Evolutionary conservation across 331 rosid genomes (phyloP).

Genomic region (Malus hybrid): DNA sequence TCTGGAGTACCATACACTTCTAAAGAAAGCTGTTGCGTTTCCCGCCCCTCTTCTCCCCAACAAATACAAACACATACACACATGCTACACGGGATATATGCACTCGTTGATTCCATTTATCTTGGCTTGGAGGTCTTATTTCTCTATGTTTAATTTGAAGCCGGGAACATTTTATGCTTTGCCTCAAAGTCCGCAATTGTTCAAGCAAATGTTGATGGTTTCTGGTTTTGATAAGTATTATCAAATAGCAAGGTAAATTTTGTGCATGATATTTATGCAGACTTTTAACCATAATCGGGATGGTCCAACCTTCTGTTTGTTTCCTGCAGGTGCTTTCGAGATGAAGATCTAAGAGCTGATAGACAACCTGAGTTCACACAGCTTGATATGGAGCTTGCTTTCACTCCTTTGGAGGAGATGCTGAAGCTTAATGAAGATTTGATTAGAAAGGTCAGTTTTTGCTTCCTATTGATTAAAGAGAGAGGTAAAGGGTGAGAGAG

Average conservation of each 20-base stretch:
- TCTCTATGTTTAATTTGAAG: conserved; percentile 57
- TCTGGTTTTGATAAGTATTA: conserved; percentile 93
- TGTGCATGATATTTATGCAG: neutral
- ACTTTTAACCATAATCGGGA: neutral
- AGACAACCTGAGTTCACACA: conserved; percentile 98
- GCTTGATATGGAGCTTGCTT: conserved; percentile 96
- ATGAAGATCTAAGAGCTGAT: conserved; percentile 96
- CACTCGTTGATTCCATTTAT: conserved; percentile 9
- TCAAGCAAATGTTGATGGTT: conserved; percentile 98
- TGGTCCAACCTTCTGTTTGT: neutral
- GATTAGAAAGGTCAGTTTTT: conserved; percentile 69
- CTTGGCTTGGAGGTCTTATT: conserved; percentile 33
- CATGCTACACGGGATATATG: no score
- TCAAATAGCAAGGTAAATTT: conserved; percentile 73
- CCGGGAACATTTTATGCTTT: conserved; percentile 96
- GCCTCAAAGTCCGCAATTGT: conserved; percentile 98
- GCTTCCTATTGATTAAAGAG: neutral
- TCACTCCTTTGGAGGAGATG: conserved; percentile 89
- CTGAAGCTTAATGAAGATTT: conserved; percentile 81
- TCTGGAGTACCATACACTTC: neutral
- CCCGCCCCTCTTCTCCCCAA: no score
- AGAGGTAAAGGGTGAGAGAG: neutral
- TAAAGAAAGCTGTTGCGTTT: neutral
- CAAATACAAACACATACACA: no score
- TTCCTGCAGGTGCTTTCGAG: conserved; percentile 73